Conservation (phyloP, 2,329 filamentous ascomycete species). For the Ophiostoma novo-ulmi region DNA sequence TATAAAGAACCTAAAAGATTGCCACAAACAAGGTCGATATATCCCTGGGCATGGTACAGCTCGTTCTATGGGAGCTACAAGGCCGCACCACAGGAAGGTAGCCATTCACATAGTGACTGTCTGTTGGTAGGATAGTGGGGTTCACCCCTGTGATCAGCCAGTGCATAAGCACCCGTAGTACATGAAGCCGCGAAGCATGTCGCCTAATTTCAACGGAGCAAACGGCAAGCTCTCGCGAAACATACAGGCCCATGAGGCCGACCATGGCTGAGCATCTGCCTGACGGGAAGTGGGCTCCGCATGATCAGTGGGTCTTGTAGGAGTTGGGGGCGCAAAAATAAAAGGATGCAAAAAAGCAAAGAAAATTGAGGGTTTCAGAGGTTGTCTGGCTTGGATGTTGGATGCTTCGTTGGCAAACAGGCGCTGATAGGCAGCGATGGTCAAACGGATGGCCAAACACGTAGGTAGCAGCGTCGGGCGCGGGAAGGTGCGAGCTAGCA, state of each 20-base stretch:
- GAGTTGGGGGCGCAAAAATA: background rate
- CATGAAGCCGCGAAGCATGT: background rate
- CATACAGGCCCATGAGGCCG: background rate
- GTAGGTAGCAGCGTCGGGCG: background rate
- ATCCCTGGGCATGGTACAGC: no score
- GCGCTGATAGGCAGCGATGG: background rate
- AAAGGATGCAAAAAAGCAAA: background rate
- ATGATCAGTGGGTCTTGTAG: background rate
- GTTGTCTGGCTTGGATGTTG: background rate
- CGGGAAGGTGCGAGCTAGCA: background rate
- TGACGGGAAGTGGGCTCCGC: background rate
- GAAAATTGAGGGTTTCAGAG: background rate
- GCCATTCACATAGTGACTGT: background rate
- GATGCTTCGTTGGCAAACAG: background rate
- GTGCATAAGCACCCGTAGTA: background rate
- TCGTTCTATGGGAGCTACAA: background rate
- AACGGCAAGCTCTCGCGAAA: background rate
- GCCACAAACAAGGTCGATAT: no score
- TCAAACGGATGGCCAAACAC: background rate
- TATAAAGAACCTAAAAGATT: background rate
- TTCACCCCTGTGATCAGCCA: background rate
- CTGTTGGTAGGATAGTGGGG: background rate
- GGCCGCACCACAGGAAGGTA: background rate
- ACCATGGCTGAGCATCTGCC: slow-evolving; percentile 6
- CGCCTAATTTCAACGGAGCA: slow-evolving; percentile 3